Base-by-base conservation (phyloP, 2,329 filamentous ascomycete species). In the Aspergillus pseudoviridinutans region DNA sequence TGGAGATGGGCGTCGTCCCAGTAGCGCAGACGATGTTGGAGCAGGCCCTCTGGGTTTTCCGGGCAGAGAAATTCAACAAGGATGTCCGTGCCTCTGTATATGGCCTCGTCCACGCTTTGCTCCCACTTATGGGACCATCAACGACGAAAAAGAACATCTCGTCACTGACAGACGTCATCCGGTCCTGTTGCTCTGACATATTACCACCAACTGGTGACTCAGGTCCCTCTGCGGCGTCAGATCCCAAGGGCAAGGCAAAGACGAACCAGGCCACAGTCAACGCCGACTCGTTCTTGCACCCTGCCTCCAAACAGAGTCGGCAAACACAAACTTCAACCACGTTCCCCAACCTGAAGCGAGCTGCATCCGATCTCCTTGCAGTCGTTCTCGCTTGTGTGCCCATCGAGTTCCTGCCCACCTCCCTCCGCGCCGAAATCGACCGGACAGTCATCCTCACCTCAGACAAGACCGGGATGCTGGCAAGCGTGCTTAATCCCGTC, bases 401-500 rank as follows among this genome's bases (percentile, higher is more conserved):
- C 1, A 84, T 88, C 56, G 79, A 85, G 51, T 80, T 85, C 68
- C 75, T 96, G 41, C 83, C 88, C n/a, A 84, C 87, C 8, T 84
- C 88, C 1, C 70, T 91, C 22, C 87, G 93, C 53, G 84, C 87
- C 10, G 84, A 91, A 51, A 80, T 96, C 61, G 91, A 97, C 68
- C 88, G 90, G 62, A 90, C 90, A 2, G 89, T 91, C 22, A 88
- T 96, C 56, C 76, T 96, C 24, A 83, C 81, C 4, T 80, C 82
- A 58, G 82, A 87, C 71, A 87, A 86, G 68, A 80, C 87, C 32
- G 88, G 89, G 46, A 90, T 97, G 83, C 69, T 94, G 10, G 86
- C 91, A 5, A 93, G 91, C 71, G 86, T 95, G 12, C 78, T 97
- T 58, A 91, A 94, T 72, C 90, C 91, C 0, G 84, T 87, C 72